Evolutionary conservation across 1,139 yeast genomes (phyloP).

Genomic region (Diutina pseudorugosa): DNA sequence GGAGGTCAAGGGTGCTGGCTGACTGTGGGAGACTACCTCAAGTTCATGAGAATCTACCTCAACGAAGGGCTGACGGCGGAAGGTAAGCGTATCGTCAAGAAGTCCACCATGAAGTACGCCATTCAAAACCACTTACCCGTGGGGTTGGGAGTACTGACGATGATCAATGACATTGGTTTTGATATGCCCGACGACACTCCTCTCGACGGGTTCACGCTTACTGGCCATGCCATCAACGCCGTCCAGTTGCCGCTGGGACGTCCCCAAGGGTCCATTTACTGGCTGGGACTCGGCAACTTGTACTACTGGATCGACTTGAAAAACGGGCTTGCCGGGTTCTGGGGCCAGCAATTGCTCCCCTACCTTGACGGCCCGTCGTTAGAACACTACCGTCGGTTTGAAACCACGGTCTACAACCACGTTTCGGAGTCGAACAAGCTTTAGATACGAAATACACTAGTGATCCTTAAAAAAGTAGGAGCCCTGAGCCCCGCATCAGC

Average conservation of each 20-base stretch:
- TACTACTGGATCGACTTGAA: slow-evolving; percentile 35
- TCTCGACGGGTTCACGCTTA: not conserved
- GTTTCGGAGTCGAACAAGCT: not conserved
- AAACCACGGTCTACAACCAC: not conserved
- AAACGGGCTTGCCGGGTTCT: slow-evolving; percentile 10
- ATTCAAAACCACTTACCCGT: slow-evolving; percentile 2
- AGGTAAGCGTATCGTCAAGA: slow-evolving; percentile 19
- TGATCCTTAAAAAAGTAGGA: too few relatives aligned
- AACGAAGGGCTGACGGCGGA: slow-evolving; percentile 32
- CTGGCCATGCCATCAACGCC: slow-evolving; percentile 5
- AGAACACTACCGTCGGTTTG: not conserved
- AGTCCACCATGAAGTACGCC: slow-evolving; percentile 11
- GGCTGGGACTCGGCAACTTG: slow-evolving; percentile 37
- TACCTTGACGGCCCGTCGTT: not conserved
- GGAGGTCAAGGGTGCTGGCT: slow-evolving; percentile 42
- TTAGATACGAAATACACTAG: too few relatives aligned
- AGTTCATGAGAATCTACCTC: slow-evolving; percentile 31
- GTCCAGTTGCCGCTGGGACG: slow-evolving; percentile 25
- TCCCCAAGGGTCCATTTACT: slow-evolving; percentile 25
- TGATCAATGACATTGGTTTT: not conserved
- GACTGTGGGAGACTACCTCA: slow-evolving; percentile 29
- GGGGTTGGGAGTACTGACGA: slow-evolving; percentile 3
- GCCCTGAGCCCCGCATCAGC: too few relatives aligned
- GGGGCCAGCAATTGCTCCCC: not conserved
- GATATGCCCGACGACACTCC: not conserved